These are phyloP conservation scores for Lachnellula arida DNA, from an alignment of 2,329 filamentous ascomycete genomes.

Conservation along the genomic window DNA sequence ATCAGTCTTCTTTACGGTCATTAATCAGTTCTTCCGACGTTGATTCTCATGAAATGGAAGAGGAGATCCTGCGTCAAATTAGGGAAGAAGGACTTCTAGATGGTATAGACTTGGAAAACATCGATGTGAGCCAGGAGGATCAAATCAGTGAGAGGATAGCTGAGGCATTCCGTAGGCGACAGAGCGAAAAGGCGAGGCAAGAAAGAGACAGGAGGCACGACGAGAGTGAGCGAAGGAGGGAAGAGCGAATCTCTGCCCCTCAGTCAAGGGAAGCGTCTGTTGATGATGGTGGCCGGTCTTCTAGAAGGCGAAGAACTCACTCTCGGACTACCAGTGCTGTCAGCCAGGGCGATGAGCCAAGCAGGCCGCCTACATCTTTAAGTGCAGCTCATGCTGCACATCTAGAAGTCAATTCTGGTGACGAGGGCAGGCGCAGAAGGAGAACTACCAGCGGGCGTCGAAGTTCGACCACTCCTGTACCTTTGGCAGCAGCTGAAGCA, in stretches of 20 bases:
- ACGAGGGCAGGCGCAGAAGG: constrained; percentile 43
- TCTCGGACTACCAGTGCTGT: constrained; percentile 45
- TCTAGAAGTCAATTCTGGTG: constrained; percentile 45
- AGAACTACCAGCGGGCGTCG: constrained; percentile 50
- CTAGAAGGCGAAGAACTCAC: constrained; percentile 34
- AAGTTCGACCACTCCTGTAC: constrained; percentile 47
- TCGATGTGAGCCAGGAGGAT: constrained; percentile 79
- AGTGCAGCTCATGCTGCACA: constrained; percentile 42
- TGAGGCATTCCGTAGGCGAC: constrained; percentile 76
- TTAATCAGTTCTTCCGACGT: constrained; percentile 76
- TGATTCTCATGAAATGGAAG: constrained; percentile 73
- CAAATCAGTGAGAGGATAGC: constrained; percentile 88
- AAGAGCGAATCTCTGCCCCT: constrained; percentile 22
- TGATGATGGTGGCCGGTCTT: constrained; percentile 19
- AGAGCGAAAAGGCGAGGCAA: constrained; percentile 54
- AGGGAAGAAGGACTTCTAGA: constrained; percentile 82
- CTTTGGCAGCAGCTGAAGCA: constrained; percentile 37
- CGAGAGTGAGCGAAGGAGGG: constrained; percentile 31
- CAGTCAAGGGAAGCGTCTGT: constrained; percentile 26
- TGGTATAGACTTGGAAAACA: constrained; percentile 81
- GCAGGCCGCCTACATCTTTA: constrained; percentile 43
- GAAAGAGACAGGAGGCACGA: constrained; percentile 42
- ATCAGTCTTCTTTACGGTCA: constrained; percentile 83
- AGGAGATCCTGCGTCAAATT: constrained; percentile 85
- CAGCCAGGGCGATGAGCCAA: constrained; percentile 44